Conservation (phyloP, 139 green algal genomes). For the Coelastrella sp. region DNA sequence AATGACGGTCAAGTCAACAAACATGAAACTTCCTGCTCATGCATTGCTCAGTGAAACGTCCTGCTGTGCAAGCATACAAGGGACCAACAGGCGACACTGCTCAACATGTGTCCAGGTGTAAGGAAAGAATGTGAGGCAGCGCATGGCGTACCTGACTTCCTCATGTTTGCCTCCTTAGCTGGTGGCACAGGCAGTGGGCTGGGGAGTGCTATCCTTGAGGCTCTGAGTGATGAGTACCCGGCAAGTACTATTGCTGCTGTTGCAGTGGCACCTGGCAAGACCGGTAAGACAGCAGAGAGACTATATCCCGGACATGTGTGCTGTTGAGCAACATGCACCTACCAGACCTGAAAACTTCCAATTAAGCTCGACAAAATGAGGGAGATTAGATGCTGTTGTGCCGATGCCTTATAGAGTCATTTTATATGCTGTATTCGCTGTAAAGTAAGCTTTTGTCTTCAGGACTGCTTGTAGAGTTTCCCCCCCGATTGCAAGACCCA, state of each 20-base stretch:
- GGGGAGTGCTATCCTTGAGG: conserved; percentile 4
- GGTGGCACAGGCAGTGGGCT: conserved; percentile 34
- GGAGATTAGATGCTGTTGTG: too few species aligned
- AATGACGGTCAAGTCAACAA: too few species aligned
- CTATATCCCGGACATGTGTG: too few species aligned
- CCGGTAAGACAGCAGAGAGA: too few species aligned
- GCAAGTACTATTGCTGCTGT: conserved; percentile 31
- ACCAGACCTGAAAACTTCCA: not conserved
- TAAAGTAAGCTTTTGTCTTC: too few species aligned
- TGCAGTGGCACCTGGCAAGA: not conserved
- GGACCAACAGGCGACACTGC: too few species aligned
- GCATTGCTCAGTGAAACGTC: not conserved
- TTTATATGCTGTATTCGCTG: too few species aligned
- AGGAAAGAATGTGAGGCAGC: not conserved
- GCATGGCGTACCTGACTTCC: conserved; percentile 7
- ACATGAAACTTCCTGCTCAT: too few species aligned
- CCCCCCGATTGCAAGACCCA: too few species aligned
- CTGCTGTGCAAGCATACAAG: not conserved
- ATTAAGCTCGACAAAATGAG: too few species aligned
- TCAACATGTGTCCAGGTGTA: conserved; percentile 32
- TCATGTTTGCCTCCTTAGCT: conserved; percentile 28
- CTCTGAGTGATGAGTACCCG: not conserved
- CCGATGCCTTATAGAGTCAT: too few species aligned
- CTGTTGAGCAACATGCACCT: not conserved
- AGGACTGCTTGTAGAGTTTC: too few species aligned